phyloP scores from a whole-genome alignment of 345 rosid genomes.

The Sonneratia alba region DNA sequence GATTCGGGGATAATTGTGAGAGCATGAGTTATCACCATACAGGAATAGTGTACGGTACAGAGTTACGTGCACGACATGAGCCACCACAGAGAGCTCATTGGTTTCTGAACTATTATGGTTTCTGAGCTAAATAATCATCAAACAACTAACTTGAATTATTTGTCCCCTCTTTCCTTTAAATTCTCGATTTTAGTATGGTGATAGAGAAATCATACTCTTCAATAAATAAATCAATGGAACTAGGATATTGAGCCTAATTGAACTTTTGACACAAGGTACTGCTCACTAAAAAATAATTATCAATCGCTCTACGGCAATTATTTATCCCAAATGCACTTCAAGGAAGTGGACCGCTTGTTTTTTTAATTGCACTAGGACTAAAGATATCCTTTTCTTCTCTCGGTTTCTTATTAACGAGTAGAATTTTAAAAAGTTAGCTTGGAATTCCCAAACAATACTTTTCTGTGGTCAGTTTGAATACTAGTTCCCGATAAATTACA shows the following conservation, averaged over 20 bases:
- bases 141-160: too few species aligned
- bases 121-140: too few species aligned
- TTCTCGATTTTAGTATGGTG: too few species aligned
- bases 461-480: not conserved
- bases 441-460: not conserved
- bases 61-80: not conserved
- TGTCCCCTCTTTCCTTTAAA: too few species aligned
- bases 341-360: not conserved
- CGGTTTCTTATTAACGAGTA: not conserved
- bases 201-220: too few species aligned
- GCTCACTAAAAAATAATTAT: not conserved
- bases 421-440: not conserved
- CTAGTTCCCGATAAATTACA: not conserved
- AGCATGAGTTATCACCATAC: not conserved
- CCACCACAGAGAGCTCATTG: not conserved
- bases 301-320: not conserved
- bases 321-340: not conserved
- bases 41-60: not conserved
- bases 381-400: not conserved
- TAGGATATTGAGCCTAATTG: too few species aligned
- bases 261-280: too few species aligned
- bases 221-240: too few species aligned
- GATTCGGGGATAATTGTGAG: not conserved
- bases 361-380: not conserved
- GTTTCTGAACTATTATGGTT: not conserved